Evolutionary conservation across 805 yeast genomes (phyloP).

Genomic region (Yamadazyma laniorum): DNA sequence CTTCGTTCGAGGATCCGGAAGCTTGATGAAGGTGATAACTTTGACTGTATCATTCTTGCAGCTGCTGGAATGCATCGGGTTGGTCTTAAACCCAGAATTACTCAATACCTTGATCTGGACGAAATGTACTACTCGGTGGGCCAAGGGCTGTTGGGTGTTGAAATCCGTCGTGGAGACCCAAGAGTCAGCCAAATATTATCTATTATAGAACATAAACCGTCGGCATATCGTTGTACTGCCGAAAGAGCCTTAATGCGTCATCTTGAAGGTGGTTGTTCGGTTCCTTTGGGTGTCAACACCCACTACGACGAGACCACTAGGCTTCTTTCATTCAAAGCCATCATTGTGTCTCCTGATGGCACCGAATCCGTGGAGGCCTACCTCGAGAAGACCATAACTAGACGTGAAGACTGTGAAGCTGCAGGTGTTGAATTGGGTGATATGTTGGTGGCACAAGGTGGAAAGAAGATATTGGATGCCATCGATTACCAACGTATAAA

Average conservation of each 20-base stretch:
- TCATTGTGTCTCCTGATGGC: constrained; percentile 87
- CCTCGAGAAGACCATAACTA: constrained; percentile 35
- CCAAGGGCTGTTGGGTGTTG: constrained; percentile 97
- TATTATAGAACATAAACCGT: constrained; percentile 60
- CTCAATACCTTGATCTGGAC: constrained; percentile 64
- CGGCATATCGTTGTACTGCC: constrained; percentile 77
- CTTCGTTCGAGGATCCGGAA: constrained; percentile 76
- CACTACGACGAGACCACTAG: constrained; percentile 46
- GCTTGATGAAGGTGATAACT: constrained; percentile 60
- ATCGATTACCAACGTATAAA: constrained; percentile 70
- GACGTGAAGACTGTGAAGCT: constrained; percentile 59
- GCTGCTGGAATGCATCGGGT: constrained; percentile 86
- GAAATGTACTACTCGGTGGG: constrained; percentile 96
- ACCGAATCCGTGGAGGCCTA: constrained; percentile 60
- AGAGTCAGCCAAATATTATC: constrained; percentile 57
- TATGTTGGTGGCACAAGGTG: constrained; percentile 70
- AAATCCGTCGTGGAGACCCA: constrained; percentile 71
- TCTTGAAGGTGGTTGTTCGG: constrained; percentile 97
- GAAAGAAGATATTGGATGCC: constrained; percentile 74
- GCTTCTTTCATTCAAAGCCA: constrained; percentile 43
- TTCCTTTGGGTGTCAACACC: constrained; percentile 91
- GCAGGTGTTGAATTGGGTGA: constrained; percentile 73
- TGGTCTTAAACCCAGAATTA: constrained; percentile 71
- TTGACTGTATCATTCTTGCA: constrained; percentile 78
- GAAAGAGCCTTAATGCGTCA: constrained; percentile 85